These are phyloP conservation scores for Thamnidium elegans DNA, from an alignment of 192 early-diverging fungal species.

Conservation along the genomic window DNA sequence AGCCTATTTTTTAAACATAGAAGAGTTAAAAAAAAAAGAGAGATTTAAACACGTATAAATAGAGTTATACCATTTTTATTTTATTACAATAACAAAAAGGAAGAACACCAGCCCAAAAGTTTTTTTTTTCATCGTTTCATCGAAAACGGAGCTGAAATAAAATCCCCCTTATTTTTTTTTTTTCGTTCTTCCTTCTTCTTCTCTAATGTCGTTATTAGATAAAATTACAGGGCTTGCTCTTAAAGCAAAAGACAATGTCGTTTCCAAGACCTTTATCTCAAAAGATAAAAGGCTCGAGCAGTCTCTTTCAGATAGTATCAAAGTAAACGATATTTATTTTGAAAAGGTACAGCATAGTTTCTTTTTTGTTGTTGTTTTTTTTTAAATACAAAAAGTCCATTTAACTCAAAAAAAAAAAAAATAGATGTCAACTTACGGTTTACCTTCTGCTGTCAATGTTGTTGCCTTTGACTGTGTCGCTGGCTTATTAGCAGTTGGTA, in stretches of 20 bases:
- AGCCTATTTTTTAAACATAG: constrained; percentile 39
- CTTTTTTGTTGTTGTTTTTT: no score
- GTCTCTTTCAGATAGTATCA: constrained; percentile 17
- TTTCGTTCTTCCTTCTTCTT: neutral
- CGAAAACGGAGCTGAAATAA: neutral
- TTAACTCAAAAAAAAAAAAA: neutral
- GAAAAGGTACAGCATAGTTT: constrained; percentile 10
- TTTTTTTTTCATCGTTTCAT: neutral
- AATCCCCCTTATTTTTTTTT: neutral
- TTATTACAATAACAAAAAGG: neutral
- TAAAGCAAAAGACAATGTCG: constrained; percentile 29
- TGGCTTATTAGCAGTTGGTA: constrained; percentile 54
- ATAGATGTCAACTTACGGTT: constrained; percentile 40
- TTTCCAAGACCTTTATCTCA: constrained; percentile 17
- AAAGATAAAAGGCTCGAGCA: constrained; percentile 33
- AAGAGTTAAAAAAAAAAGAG: no score
- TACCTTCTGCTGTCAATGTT: constrained; percentile 36
- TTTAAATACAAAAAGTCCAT: neutral
- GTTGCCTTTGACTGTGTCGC: constrained; percentile 55
- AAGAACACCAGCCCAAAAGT: constrained; percentile 3
- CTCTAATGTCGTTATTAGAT: constrained; percentile 33
- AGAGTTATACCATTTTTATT: neutral
- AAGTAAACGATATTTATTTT: constrained; percentile 5
- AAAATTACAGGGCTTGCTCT: constrained; percentile 28
- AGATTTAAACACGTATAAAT: neutral